Evolutionary conservation across 2,329 filamentous ascomycete species (phyloP).

Genomic region (Ophioceras dolichostomum): DNA sequence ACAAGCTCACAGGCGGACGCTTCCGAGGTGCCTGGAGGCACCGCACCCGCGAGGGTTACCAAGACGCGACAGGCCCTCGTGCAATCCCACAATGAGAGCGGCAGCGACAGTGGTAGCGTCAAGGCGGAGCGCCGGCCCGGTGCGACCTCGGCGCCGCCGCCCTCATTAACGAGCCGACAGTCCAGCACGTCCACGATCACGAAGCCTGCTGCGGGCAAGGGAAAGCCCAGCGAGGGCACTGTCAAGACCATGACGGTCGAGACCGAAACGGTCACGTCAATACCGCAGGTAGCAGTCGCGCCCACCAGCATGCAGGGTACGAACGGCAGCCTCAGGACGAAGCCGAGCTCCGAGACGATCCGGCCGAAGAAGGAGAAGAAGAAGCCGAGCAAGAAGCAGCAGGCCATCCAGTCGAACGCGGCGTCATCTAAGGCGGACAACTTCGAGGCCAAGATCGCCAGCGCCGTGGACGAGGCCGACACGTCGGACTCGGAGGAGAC

Average conservation of each 20-base stretch:
- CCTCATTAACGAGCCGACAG: constrained; percentile 47
- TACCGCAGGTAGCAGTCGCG: constrained; percentile 70
- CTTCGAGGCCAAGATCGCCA: constrained; percentile 94
- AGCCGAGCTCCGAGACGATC: constrained; percentile 91
- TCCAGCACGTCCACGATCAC: constrained; percentile 46
- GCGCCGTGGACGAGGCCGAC: constrained; percentile 88
- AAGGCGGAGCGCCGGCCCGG: constrained; percentile 29
- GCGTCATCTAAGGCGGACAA: constrained; percentile 94
- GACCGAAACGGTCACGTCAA: constrained; percentile 87
- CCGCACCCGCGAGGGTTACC: constrained; percentile 27
- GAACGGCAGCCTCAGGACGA: constrained; percentile 66
- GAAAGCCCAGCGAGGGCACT: constrained; percentile 62
- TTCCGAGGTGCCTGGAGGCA: constrained; percentile 20
- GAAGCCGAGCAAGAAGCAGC: constrained; percentile 62
- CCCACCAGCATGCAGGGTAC: constrained; percentile 49
- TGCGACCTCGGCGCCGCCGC: constrained; percentile 32
- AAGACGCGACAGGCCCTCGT: constrained; percentile 33
- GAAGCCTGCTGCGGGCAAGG: constrained; percentile 41
- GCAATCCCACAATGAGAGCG: constrained; percentile 43
- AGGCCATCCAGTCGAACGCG: constrained; percentile 46
- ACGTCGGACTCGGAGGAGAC: constrained; percentile 97
- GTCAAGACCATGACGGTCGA: constrained; percentile 92
- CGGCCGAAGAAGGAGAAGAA: constrained; percentile 89
- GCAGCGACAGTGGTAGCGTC: constrained; percentile 52
- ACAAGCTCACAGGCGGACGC: constrained; percentile 26